Evolutionary conservation across 306 rosid species (phyloP).

Genomic region (Castanopsis chinensis): DNA sequence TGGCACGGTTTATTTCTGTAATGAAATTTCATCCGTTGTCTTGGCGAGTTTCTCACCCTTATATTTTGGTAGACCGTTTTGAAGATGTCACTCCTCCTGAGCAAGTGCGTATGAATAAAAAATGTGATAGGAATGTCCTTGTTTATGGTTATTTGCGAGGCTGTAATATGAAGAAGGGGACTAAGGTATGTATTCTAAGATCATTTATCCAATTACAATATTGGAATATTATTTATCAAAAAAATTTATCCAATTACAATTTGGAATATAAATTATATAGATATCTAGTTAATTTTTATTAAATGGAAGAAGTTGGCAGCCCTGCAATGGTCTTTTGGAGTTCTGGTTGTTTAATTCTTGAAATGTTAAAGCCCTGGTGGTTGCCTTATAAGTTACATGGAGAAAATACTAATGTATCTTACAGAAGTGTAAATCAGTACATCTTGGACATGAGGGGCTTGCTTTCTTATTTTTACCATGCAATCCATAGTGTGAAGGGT

Average conservation of each 20-base stretch:
- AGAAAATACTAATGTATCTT: not conserved
- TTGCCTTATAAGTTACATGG: not conserved
- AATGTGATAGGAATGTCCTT: slow-evolving; percentile 82
- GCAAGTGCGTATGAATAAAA: slow-evolving; percentile 56
- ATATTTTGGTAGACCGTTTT: slow-evolving; percentile 85
- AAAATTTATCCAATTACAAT: not conserved
- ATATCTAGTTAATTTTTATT: not conserved
- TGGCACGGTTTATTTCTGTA: slow-evolving; percentile 90
- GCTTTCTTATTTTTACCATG: not conserved
- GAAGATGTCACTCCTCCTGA: slow-evolving; percentile 95
- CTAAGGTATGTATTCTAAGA: slow-evolving; percentile 54
- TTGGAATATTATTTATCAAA: not conserved
- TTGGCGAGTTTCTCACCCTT: slow-evolving; percentile 90
- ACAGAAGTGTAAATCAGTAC: not conserved
- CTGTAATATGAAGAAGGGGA: slow-evolving; percentile 78
- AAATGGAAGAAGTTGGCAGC: no score
- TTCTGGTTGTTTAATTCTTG: not conserved
- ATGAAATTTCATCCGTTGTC: slow-evolving; percentile 92
- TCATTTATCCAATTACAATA: not conserved
- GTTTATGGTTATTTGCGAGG: slow-evolving; percentile 94
- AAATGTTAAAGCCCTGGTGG: not conserved
- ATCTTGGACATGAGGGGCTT: not conserved
- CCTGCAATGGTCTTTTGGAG: not conserved
- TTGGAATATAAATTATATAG: not conserved
- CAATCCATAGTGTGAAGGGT: not conserved